Conservation (phyloP, 179 eudicot genomes). For the Vitellaria paradoxa region DNA sequence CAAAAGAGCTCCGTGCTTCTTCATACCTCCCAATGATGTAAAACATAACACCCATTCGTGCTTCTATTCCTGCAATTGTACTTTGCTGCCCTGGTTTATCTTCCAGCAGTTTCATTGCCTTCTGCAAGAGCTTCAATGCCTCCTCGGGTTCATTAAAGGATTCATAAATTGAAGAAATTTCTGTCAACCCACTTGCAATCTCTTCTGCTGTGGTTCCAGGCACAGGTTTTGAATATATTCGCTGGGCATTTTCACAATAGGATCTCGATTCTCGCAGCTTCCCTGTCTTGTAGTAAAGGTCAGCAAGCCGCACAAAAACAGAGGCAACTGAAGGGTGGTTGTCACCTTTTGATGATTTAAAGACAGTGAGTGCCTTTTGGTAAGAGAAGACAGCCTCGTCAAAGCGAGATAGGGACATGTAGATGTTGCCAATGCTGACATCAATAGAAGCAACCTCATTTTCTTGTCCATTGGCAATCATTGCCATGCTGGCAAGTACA, state of each 20-base stretch:
- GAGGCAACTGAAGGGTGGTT: constrained; percentile 97
- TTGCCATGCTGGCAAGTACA: constrained; percentile 97
- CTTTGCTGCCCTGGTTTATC: constrained; percentile 93
- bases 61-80: constrained; percentile 92
- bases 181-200: constrained; percentile 86
- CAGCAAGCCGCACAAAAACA: constrained; percentile 87
- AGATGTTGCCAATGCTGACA: constrained; percentile 89
- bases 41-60: constrained; percentile 92
- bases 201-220: constrained; percentile 95
- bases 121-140: constrained; percentile 80
- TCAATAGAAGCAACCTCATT: constrained; percentile 94
- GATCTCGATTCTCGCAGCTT: constrained; percentile 91
- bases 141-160: constrained; percentile 90
- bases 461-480: constrained; percentile 98
- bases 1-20: constrained; percentile 71
- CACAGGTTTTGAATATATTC: constrained; percentile 91
- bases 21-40: constrained; percentile 80
- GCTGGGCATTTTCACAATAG: constrained; percentile 87
- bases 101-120: constrained; percentile 76
- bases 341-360: constrained; percentile 94
- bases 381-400: constrained; percentile 98
- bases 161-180: constrained; percentile 89
- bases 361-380: constrained; percentile 95
- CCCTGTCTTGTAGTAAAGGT: constrained; percentile 89
- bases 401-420: constrained; percentile 76